These are phyloP conservation scores for Nicotiana benthamiana DNA, from an alignment of 257 asterid genomes.

Conservation along the genomic window DNA sequence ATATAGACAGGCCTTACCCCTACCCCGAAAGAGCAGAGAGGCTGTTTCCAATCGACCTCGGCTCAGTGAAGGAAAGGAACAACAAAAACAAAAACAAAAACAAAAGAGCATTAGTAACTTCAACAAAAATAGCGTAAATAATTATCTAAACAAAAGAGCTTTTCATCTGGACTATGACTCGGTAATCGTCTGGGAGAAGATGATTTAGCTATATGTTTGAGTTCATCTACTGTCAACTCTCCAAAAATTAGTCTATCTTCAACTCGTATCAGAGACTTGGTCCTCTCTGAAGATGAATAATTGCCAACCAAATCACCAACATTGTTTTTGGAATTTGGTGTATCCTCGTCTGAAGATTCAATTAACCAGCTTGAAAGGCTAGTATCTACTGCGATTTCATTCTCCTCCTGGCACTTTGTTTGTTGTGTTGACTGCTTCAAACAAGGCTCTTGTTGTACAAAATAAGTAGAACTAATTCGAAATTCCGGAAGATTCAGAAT, in stretches of 20 bases:
- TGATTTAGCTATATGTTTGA: conserved; percentile 18
- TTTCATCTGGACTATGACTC: conserved; percentile 19
- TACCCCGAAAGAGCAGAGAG: too few relatives aligned
- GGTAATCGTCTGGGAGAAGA: neutral
- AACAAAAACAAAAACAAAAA: too few relatives aligned
- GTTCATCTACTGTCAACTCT: conserved; percentile 10
- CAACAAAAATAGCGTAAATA: too few relatives aligned
- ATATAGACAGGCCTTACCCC: too few relatives aligned
- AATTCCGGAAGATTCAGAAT: neutral
- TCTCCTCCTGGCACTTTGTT: neutral
- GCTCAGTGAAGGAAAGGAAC: too few relatives aligned
- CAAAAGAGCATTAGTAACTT: too few relatives aligned
- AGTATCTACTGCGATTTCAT: conserved; percentile 34
- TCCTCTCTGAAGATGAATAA: conserved; percentile 33
- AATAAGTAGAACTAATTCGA: neutral
- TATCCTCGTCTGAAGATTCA: conserved; percentile 21
- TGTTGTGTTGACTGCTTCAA: conserved; percentile 7
- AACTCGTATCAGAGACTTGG: conserved; percentile 19
- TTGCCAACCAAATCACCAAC: conserved; percentile 21
- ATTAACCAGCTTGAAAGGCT: conserved; percentile 74
- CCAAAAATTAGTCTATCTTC: conserved; percentile 27
- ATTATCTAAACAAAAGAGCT: too few relatives aligned
- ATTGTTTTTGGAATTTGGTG: conserved; percentile 10
- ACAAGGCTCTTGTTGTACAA: conserved; percentile 4
- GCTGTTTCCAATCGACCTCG: too few relatives aligned